Percentiles rank a stretch among this genome's conserved stretches.
Conservation (phyloP, 2,329 filamentous ascomycete species). For the Passalora sequoiae region DNA sequence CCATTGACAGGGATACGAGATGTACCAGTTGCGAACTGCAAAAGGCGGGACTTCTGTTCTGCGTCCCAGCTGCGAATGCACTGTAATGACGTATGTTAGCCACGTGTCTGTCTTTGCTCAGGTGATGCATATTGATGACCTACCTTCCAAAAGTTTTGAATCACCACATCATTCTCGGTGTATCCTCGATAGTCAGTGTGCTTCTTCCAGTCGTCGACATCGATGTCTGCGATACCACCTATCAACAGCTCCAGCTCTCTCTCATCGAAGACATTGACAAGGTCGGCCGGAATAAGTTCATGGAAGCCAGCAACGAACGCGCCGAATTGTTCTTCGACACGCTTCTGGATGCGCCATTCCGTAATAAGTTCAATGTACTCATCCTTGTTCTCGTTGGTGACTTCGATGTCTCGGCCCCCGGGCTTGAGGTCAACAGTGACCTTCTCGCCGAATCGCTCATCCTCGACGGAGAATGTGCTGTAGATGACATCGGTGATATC, state of each 20-base stretch:
- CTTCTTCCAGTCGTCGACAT: slow-evolving; percentile 99
- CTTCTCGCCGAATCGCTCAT: slow-evolving; percentile 92
- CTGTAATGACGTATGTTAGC: slow-evolving; percentile 21
- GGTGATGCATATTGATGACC: background rate
- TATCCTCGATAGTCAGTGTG: slow-evolving; percentile 98
- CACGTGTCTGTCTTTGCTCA: too few species aligned
- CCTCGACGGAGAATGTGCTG: slow-evolving; percentile 93
- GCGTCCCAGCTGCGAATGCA: slow-evolving; percentile 95
- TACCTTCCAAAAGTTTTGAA: slow-evolving; percentile 96
- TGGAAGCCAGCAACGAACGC: slow-evolving; percentile 97
- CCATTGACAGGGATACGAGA: slow-evolving; percentile 98
- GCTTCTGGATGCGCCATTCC: slow-evolving; percentile 98
- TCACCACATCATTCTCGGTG: slow-evolving; percentile 94
- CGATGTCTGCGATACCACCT: slow-evolving; percentile 98
- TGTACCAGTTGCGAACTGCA: slow-evolving; percentile 96
- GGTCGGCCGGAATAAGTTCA: slow-evolving; percentile 89
- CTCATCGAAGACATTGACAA: slow-evolving; percentile 98
- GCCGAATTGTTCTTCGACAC: slow-evolving; percentile 96
- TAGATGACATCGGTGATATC: slow-evolving; percentile 94
- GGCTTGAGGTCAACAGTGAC: slow-evolving; percentile 92
- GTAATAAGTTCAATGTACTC: slow-evolving; percentile 99
- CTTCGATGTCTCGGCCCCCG: slow-evolving; percentile 82
- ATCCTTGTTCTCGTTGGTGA: slow-evolving; percentile 98
- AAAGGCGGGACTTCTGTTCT: slow-evolving; percentile 90
- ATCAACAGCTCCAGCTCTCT: slow-evolving; percentile 93